A percentile compares a stretch with the other conserved stretches of the same genome.
phyloP scores from a whole-genome alignment of 208 protist species.

The Leishmania major region DNA sequence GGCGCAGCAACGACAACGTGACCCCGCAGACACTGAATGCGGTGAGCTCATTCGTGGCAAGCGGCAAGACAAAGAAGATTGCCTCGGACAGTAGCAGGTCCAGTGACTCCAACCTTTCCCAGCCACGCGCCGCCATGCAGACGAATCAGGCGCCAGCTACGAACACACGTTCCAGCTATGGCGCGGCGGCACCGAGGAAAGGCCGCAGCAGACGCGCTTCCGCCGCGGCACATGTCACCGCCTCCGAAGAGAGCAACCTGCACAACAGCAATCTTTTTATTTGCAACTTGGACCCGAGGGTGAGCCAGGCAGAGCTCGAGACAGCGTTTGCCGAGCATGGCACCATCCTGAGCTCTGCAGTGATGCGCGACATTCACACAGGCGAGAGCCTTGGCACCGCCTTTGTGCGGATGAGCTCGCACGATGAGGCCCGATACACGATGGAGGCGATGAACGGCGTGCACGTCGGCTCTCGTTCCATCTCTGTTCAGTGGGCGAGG shows the following conservation, averaged over 20 bases:
- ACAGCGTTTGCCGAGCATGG: constrained; percentile 45
- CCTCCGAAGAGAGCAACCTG: constrained; percentile 13
- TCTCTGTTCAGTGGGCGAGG: constrained; percentile 76
- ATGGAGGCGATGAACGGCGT: constrained; percentile 27
- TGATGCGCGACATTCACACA: constrained; percentile 80
- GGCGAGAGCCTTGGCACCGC: constrained; percentile 65
- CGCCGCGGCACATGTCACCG: neutral
- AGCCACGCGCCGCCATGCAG: no score
- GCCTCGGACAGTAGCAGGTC: neutral
- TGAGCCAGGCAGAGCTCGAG: constrained; percentile 47
- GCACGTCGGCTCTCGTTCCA: constrained; percentile 15
- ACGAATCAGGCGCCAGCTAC: no score
- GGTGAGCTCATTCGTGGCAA: neutral
- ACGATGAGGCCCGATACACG: constrained; percentile 41
- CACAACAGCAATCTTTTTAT: constrained; percentile 67
- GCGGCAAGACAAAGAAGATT: neutral
- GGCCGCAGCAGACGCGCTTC: neutral
- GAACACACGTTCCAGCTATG: neutral
- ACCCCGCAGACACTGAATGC: constrained; percentile 2
- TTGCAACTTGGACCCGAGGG: constrained; percentile 36
- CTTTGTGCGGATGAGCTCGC: constrained; percentile 63
- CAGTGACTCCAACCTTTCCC: constrained; percentile 11
- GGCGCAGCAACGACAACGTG: neutral
- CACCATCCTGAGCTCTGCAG: constrained; percentile 48
- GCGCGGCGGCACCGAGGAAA: neutral